A percentile compares a stretch with the other conserved stretches of the same genome.
Conservation (phyloP, 2,329 filamentous ascomycete species). For the Aspergillus hortae region DNA sequence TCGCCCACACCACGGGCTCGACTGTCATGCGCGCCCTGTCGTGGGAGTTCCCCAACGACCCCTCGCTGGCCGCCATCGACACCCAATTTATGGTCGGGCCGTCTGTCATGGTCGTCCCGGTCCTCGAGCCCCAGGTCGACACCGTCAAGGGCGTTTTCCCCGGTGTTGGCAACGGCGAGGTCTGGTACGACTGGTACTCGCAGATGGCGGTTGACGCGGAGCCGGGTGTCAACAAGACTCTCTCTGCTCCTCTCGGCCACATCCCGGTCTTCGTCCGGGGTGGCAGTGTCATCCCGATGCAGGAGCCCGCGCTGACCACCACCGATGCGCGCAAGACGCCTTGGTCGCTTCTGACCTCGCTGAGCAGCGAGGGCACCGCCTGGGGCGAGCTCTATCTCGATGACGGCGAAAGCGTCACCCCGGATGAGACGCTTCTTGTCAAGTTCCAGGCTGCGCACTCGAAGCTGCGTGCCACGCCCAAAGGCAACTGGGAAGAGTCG, state of each 20-base stretch:
- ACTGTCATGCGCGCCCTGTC: slow-evolving; percentile 70
- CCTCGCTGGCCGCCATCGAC: slow-evolving; percentile 62
- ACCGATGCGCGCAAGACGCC: slow-evolving; percentile 58
- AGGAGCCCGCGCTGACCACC: slow-evolving; percentile 67
- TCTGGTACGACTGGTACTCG: slow-evolving; percentile 80
- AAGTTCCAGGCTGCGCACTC: slow-evolving; percentile 29
- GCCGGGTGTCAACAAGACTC: slow-evolving; percentile 57
- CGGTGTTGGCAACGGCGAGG: slow-evolving; percentile 55
- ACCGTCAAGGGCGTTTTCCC: slow-evolving; percentile 68
- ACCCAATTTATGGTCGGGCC: slow-evolving; percentile 69
- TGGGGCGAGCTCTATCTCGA: slow-evolving; percentile 66
- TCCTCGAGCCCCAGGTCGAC: slow-evolving; percentile 58
- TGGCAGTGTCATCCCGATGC: slow-evolving; percentile 63
- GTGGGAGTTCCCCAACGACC: slow-evolving; percentile 73
- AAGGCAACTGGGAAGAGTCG: slow-evolving; percentile 53
- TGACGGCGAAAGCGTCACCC: slow-evolving; percentile 66
- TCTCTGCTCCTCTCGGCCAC: slow-evolving; percentile 60
- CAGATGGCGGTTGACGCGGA: slow-evolving; percentile 53
- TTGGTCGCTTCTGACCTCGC: slow-evolving; percentile 65
- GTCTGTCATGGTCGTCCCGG: slow-evolving; percentile 64
- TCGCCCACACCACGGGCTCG: slow-evolving; percentile 61
- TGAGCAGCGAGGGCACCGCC: slow-evolving; percentile 55
- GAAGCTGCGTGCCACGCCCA: slow-evolving; percentile 46
- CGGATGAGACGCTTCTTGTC: slow-evolving; percentile 55
- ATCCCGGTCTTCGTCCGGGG: slow-evolving; percentile 71